Percentiles rank a stretch among this genome's conserved stretches.
Conservation (phyloP, 2,329 filamentous ascomycete species). For the Berkeleyomyces rouxiae region DNA sequence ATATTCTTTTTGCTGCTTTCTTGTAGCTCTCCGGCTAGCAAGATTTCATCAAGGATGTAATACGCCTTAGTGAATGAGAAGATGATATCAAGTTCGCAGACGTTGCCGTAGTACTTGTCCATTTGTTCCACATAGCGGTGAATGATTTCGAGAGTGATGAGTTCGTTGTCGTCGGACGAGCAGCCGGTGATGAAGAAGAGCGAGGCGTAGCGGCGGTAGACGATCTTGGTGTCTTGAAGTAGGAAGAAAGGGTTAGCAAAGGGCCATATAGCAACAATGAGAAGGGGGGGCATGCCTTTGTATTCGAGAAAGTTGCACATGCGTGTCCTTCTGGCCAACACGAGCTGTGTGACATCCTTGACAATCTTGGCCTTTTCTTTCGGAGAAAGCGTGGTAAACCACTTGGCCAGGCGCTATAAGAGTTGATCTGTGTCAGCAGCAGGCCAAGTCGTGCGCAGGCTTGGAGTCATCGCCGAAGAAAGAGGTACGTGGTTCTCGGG, state of each 20-base stretch:
- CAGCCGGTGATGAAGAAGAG: conserved; percentile 98
- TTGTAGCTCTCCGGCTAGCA: conserved; percentile 91
- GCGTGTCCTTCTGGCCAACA: conserved; percentile 83
- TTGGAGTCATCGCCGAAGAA: not conserved
- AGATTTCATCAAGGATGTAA: conserved; percentile 92
- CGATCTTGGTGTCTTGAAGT: conserved; percentile 77
- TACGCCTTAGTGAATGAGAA: conserved; percentile 99
- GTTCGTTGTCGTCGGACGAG: conserved; percentile 91
- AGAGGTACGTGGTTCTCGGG: not conserved
- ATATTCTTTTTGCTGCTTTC: conserved; percentile 99
- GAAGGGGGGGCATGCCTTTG: conserved; percentile 49
- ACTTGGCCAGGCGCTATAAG: conserved; percentile 83
- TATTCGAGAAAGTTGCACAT: conserved; percentile 99
- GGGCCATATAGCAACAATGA: not conserved
- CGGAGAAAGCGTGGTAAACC: conserved; percentile 95
- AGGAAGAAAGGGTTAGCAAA: not conserved
- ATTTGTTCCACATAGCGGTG: conserved; percentile 99
- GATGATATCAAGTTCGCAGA: conserved; percentile 98
- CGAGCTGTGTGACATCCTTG: conserved; percentile 96
- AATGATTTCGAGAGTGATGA: conserved; percentile 96
- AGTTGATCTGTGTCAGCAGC: not conserved
- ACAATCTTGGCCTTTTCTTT: conserved; percentile 99
- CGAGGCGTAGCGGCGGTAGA: conserved; percentile 95
- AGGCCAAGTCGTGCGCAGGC: not conserved
- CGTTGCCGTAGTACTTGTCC: conserved; percentile 99